These are phyloP conservation scores for Leccinum aurantiacum DNA, from an alignment of 768 basidiomycete genomes.

Conservation along the genomic window DNA sequence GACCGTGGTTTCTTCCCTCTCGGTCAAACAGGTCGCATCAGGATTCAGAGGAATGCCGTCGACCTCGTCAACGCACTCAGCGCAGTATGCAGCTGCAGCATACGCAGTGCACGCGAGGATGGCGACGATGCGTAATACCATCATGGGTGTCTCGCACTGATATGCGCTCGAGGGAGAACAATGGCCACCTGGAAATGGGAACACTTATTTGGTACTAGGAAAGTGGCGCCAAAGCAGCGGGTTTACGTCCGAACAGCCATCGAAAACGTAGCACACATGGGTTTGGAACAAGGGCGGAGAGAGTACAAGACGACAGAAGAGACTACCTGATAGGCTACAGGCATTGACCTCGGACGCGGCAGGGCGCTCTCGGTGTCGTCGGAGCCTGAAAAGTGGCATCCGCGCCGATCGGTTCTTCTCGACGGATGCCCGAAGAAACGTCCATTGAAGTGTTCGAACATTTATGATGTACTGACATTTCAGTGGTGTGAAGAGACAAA, in stretches of 20 bases:
- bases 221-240: not conserved
- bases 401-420: not conserved
- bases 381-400: too few relatives aligned
- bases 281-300: too few relatives aligned
- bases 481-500: not conserved
- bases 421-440: not conserved
- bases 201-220: not conserved
- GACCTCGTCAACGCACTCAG: not conserved
- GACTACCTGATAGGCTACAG: too few relatives aligned
- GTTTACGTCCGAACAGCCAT: too few relatives aligned
- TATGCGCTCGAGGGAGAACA: not conserved
- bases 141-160: not conserved
- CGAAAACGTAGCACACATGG: too few relatives aligned
- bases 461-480: not conserved
- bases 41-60: not conserved
- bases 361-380: too few relatives aligned
- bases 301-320: too few relatives aligned
- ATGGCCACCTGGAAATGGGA: not conserved
- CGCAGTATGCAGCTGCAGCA: not conserved
- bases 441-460: too few relatives aligned
- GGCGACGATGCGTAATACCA: not conserved
- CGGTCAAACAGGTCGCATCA: not conserved
- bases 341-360: too few relatives aligned
- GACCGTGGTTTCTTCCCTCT: not conserved
- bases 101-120: constrained; percentile 1